phyloP scores from a whole-genome alignment of 495 filamentous ascomycete genomes.

The Opeltia flavorubescens region DNA sequence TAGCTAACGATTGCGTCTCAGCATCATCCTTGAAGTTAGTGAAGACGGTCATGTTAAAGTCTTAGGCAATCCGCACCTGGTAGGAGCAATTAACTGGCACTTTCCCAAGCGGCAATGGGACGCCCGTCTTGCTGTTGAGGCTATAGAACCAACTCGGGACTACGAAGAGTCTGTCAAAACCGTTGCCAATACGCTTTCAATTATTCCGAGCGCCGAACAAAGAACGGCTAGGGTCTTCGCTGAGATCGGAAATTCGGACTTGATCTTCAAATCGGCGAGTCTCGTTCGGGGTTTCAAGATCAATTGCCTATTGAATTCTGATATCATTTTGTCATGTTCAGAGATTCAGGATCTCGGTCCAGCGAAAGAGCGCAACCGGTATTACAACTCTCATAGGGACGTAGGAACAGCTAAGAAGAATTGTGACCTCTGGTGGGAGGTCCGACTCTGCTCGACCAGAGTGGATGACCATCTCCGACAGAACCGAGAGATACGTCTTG shows the following conservation, averaged over 20 bases:
- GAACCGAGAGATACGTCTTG: constrained; percentile 21
- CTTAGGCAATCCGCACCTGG: constrained; percentile 1
- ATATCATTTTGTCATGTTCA: constrained; percentile 24
- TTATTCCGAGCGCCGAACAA: constrained; percentile 8
- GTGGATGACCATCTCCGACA: constrained; percentile 19
- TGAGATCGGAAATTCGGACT: constrained; percentile 5
- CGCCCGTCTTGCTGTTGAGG: constrained; percentile 21
- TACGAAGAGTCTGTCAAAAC: constrained; percentile 16
- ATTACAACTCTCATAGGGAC: not conserved
- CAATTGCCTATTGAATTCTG: constrained; percentile 6
- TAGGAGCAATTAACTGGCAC: constrained; percentile 25
- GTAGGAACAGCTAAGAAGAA: constrained; percentile 18
- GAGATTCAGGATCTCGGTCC: constrained; percentile 28
- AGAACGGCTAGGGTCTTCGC: constrained; percentile 2
- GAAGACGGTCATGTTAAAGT: constrained; percentile 19
- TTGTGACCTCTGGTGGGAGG: constrained; percentile 32
- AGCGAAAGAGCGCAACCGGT: not conserved
- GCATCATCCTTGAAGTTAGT: constrained; percentile 37
- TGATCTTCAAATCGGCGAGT: constrained; percentile 8
- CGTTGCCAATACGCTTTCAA: constrained; percentile 20
- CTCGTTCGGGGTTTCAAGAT: constrained; percentile 8
- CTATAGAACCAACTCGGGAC: constrained; percentile 8
- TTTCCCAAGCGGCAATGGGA: constrained; percentile 35
- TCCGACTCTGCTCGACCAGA: constrained; percentile 21
- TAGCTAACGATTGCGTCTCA: not conserved